Conservation (phyloP, 768 basidiomycete species). For the Suillus decipiens region DNA sequence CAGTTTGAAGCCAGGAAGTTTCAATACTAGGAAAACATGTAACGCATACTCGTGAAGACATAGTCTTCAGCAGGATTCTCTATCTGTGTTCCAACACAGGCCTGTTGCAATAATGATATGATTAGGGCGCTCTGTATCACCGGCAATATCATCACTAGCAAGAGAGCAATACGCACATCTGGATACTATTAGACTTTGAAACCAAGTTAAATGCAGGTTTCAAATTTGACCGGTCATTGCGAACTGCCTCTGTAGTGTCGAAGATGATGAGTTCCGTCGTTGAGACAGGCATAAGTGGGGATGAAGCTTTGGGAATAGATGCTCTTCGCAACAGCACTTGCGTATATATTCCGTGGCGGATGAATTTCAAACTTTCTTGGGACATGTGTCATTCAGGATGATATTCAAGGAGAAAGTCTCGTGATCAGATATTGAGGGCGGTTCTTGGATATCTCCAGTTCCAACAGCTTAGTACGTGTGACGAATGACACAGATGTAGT, state of each 20-base stretch:
- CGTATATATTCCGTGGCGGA: neutral
- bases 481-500: neutral
- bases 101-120: slow-evolving; percentile 10
- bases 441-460: too few species aligned
- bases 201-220: slow-evolving; percentile 13
- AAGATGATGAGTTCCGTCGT: slow-evolving; percentile 29
- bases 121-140: neutral
- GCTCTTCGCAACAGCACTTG: neutral
- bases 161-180: slow-evolving; percentile 15
- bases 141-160: neutral
- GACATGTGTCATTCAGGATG: neutral
- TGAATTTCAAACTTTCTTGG: neutral
- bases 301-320: neutral
- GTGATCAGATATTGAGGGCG: too few species aligned
- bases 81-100: slow-evolving; percentile 24
- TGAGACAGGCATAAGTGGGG: slow-evolving; percentile 13
- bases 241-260: slow-evolving; percentile 15
- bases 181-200: slow-evolving; percentile 15
- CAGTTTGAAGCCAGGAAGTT: slow-evolving; percentile 22
- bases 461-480: neutral
- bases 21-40: neutral
- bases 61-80: slow-evolving; percentile 19
- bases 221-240: slow-evolving; percentile 9
- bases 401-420: neutral
- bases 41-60: slow-evolving; percentile 22